A percentile compares a stretch with the other conserved stretches of the same genome.
phyloP scores from a whole-genome alignment of 2,329 filamentous ascomycete species.

The Ophiostoma australiae region DNA sequence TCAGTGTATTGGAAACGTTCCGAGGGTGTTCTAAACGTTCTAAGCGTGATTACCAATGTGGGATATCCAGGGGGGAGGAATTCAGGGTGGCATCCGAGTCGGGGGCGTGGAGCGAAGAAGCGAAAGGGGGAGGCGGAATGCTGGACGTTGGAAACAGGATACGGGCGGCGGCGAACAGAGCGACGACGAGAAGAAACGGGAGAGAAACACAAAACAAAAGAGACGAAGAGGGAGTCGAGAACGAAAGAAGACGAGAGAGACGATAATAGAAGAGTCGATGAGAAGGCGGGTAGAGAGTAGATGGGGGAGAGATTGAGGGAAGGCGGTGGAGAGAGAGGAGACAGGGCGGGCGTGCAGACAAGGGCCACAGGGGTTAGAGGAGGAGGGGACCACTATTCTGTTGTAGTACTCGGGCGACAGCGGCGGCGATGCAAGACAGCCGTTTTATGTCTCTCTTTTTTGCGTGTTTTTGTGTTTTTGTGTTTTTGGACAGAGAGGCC shows the following conservation, averaged over 20 bases:
- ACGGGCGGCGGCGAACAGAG: not conserved
- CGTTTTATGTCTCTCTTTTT: conserved; percentile 6
- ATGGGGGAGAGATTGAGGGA: conserved; percentile 14
- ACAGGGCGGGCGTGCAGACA: conserved; percentile 14
- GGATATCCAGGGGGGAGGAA: conserved; percentile 1
- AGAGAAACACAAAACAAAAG: not conserved
- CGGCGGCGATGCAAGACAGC: conserved; percentile 8
- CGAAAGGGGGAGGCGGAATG: not conserved
- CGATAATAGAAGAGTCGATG: not conserved
- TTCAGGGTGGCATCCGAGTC: conserved; percentile 14
- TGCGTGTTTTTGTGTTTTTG: not conserved
- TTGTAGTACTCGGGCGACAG: conserved; percentile 16
- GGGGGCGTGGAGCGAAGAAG: conserved; percentile 7
- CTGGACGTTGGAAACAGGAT: not conserved
- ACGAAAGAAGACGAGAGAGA: not conserved
- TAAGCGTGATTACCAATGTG: conserved; percentile 10
- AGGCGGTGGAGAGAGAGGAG: conserved; percentile 14
- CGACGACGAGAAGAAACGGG: conserved; percentile 1
- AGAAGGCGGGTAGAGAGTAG: not conserved
- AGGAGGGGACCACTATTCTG: conserved; percentile 16
- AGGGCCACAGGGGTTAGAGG: conserved; percentile 14
- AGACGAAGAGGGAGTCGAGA: not conserved
- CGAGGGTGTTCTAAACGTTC: not conserved
- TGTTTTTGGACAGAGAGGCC: not conserved
- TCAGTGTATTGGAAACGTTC: not conserved